Evolutionary conservation across 164 flowering plant species (phyloP), one percentile per base, ranked within the genome.

Genomic region (Santalum album): DNA sequence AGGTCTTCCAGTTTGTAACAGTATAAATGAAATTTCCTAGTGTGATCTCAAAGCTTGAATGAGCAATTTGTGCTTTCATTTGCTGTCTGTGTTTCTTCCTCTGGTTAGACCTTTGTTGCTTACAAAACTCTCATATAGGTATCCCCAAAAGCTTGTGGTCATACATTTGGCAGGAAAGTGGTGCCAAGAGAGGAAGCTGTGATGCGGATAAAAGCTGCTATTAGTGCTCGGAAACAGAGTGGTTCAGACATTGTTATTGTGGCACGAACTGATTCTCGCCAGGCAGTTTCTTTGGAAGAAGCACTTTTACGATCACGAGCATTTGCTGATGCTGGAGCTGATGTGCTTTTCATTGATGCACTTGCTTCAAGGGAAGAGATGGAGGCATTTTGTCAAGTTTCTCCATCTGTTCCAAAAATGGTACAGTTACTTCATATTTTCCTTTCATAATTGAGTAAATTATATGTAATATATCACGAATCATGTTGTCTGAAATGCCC

Each of bases 131-230:
- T 56, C 12, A n/a, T 64, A 36, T 47, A 91, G 96, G 87, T 80
- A 44, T 81, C 92, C 55, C 98, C 96, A 36, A 91, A 91, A 86
- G 98, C 95, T 59, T 91, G 96, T 64, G 98, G 98, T 55, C 96
- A 91, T 73, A 92, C 94, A 34, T 82, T 58, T 44, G 96, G 89
- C 25, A 74, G 96, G 64, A 84, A 84, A 79, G 98, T 92, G 60
- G 87, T 86, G 50, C 81, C 96, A 15, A 83, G 86, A 64, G 98
- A 86, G 61, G 96, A 91, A 75, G 95, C 96, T n/a, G 76, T 86
- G 48, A 80, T 88, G 81, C 76, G 72, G 60, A 83, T 92, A 58
- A 88, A 77, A 75, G 96, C 98, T 45, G 98, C 96, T 57, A 72
- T 86, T 58, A 95, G 88, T 84, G 96, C 98, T 57, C 72, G 96